phyloP scores from a whole-genome alignment of 345 rosid species.

The Psidium friedrichsthalianum region DNA sequence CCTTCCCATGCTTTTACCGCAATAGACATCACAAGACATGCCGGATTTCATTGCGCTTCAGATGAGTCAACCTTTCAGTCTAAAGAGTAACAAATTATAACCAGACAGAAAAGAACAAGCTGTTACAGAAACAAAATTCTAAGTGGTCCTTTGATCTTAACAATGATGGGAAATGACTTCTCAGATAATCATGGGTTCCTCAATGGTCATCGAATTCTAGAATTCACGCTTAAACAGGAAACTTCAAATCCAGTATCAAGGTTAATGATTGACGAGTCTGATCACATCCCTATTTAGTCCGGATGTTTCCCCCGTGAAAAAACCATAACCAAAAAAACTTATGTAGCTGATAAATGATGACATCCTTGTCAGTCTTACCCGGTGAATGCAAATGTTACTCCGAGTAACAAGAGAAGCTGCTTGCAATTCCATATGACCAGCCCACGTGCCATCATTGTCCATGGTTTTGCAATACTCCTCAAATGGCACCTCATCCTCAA shows the following conservation, averaged over 20 bases:
- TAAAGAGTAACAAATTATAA: not conserved
- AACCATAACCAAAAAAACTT: not conserved
- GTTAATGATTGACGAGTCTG: not conserved
- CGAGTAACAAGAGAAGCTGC: constrained; percentile 87
- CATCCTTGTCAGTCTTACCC: constrained; percentile 26
- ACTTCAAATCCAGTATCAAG: not conserved
- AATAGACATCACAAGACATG: not conserved
- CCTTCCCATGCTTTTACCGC: not conserved
- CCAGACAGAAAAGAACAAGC: not conserved
- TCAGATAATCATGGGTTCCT: not conserved
- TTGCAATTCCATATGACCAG: constrained; percentile 93
- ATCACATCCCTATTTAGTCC: not conserved
- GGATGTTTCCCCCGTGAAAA: not conserved
- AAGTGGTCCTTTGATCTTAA: not conserved
- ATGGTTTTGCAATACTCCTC: constrained; percentile 74
- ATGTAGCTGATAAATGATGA: not conserved
- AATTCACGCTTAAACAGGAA: not conserved
- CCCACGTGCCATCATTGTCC: constrained; percentile 93
- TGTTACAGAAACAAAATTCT: not conserved
- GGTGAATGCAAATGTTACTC: constrained; percentile 78
- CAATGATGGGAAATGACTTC: not conserved
- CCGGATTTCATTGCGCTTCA: not conserved
- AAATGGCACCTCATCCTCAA: constrained; percentile 85
- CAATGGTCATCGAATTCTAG: not conserved
- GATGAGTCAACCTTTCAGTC: not conserved